These are phyloP conservation scores for Suillus spraguei DNA, from an alignment of 768 basidiomycete genomes.

Conservation along the genomic window DNA sequence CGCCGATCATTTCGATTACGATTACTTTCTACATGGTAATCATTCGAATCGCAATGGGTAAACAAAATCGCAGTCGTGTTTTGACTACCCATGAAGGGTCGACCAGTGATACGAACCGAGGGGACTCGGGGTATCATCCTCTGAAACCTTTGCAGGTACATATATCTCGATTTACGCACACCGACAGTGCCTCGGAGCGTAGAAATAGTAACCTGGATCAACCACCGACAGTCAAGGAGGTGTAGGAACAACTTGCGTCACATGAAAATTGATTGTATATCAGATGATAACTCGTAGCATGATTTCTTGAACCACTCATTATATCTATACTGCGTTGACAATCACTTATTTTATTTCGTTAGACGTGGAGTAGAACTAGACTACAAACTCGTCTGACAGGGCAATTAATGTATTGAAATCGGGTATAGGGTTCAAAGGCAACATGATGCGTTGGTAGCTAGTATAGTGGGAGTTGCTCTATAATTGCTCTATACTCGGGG, in stretches of 20 bases:
- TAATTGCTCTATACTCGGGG: too few species aligned
- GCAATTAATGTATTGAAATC: neutral
- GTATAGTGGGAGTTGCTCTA: neutral
- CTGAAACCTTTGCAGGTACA: constrained; percentile 12
- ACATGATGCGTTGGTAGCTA: neutral
- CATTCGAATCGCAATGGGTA: constrained; percentile 11
- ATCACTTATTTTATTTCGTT: neutral
- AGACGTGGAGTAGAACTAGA: neutral
- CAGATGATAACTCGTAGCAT: neutral
- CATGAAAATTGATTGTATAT: neutral
- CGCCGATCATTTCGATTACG: constrained; percentile 8
- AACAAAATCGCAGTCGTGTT: neutral
- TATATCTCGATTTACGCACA: constrained; percentile 2
- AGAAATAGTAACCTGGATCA: neutral
- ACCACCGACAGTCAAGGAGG: neutral
- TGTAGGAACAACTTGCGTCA: neutral
- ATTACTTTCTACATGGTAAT: constrained; percentile 15
- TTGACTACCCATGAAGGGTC: neutral
- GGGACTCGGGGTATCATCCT: constrained; percentile 2
- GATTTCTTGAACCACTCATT: neutral
- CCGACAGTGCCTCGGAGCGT: neutral
- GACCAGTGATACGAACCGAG: neutral
- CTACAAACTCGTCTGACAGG: neutral
- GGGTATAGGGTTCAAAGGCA: neutral
- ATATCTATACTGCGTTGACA: neutral